Conservation (phyloP, 495 filamentous ascomycete species). For the Penicillium paradoxum region DNA sequence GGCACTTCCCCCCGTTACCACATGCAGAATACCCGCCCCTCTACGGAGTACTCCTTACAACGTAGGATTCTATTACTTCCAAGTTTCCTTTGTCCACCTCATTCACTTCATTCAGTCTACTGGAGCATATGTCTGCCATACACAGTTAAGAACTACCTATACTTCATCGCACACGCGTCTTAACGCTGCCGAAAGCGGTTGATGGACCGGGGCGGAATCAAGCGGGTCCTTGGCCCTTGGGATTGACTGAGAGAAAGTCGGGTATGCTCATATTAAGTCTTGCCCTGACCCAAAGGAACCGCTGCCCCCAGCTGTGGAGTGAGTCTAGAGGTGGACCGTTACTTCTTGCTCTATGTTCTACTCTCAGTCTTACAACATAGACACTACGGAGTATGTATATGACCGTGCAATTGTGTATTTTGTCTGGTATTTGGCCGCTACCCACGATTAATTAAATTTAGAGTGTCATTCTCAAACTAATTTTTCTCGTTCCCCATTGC, state of each 20-base stretch:
- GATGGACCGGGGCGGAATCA: slow-evolving; percentile 21
- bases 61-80: background rate
- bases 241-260: background rate
- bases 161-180: slow-evolving; percentile 20
- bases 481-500: too few relatives aligned
- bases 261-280: slow-evolving; percentile 4
- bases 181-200: slow-evolving; percentile 28
- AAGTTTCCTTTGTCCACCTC: background rate
- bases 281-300: slow-evolving; percentile 15
- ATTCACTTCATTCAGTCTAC: background rate
- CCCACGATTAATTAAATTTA: too few relatives aligned
- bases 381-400: too few relatives aligned
- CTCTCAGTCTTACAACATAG: background rate
- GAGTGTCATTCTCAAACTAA: too few relatives aligned
- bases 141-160: too few relatives aligned
- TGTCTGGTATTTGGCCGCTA: background rate
- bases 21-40: background rate
- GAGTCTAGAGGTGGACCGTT: background rate
- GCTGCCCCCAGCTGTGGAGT: slow-evolving; percentile 21
- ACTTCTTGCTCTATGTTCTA: too few relatives aligned
- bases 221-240: slow-evolving; percentile 15
- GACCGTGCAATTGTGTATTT: background rate
- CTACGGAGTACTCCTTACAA: background rate
- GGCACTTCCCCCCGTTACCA: background rate
- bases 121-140: background rate